These are phyloP conservation scores for Beauveria caledonica DNA, from an alignment of 2,329 filamentous ascomycete genomes.

Conservation along the genomic window DNA sequence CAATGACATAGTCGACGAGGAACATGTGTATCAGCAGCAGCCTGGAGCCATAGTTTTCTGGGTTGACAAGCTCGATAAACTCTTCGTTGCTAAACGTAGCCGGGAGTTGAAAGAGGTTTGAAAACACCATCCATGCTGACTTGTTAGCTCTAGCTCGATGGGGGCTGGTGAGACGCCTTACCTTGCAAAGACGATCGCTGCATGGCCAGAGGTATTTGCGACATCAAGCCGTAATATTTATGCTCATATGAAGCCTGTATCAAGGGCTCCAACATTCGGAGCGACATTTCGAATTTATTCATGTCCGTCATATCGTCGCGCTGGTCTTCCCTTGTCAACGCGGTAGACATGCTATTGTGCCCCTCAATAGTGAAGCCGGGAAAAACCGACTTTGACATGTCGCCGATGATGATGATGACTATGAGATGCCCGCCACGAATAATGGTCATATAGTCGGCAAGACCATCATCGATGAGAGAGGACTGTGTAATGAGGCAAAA, in stretches of 20 bases:
- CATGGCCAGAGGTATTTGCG: constrained; percentile 12
- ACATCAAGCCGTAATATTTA: constrained; percentile 14
- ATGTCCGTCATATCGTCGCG: constrained; percentile 18
- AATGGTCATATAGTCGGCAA: constrained; percentile 30
- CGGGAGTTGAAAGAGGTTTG: constrained; percentile 17
- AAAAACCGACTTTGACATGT: constrained; percentile 17
- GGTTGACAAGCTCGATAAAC: constrained; percentile 23
- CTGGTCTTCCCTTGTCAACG: constrained; percentile 17
- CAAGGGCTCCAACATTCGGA: constrained; percentile 14
- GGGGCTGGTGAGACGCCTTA: neutral
- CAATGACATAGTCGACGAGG: constrained; percentile 24
- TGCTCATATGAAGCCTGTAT: constrained; percentile 15
- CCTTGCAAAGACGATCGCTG: constrained; percentile 16
- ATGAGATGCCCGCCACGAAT: constrained; percentile 23
- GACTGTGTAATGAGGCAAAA: constrained; percentile 29
- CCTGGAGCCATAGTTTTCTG: constrained; percentile 23
- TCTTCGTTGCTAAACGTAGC: constrained; percentile 20
- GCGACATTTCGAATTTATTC: constrained; percentile 16
- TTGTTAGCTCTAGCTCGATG: neutral
- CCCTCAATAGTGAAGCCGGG: constrained; percentile 17
- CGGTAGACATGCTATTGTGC: constrained; percentile 19
- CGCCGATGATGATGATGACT: constrained; percentile 16
- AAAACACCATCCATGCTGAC: constrained; percentile 18
- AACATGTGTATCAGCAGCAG: constrained; percentile 30
- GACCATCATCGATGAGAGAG: constrained; percentile 28